Conservation (phyloP, 2,329 filamentous ascomycete genomes). For the Aspergillus arachidicola region DNA sequence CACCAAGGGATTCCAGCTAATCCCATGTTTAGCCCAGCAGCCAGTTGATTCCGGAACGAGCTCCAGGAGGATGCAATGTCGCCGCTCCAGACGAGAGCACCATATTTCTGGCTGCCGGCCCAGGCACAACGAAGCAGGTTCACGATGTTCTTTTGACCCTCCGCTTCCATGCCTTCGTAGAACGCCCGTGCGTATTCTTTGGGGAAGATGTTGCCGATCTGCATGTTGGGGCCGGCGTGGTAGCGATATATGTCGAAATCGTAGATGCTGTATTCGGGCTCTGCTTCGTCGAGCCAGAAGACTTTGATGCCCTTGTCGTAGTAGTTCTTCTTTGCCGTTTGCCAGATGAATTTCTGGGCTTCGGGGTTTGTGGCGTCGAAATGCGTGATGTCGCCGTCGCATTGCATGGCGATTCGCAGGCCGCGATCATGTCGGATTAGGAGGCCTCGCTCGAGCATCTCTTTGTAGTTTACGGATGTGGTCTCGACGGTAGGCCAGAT, state of each 20-base stretch:
- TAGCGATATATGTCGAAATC: conserved; percentile 70
- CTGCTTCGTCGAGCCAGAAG: conserved; percentile 72
- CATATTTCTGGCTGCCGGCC: conserved; percentile 65
- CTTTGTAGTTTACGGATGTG: conserved; percentile 59
- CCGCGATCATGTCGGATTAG: conserved; percentile 65
- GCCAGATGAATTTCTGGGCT: conserved; percentile 62
- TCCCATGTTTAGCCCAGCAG: conserved; percentile 68
- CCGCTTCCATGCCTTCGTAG: conserved; percentile 59
- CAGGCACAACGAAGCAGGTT: conserved; percentile 62
- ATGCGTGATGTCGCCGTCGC: conserved; percentile 61
- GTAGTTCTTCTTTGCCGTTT: conserved; percentile 62
- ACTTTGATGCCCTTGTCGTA: conserved; percentile 62
- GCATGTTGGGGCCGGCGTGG: conserved; percentile 55
- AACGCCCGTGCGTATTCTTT: conserved; percentile 61
- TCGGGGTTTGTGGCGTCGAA: conserved; percentile 66
- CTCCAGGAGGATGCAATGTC: conserved; percentile 68
- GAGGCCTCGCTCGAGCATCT: conserved; percentile 64
- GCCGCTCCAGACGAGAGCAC: conserved; percentile 67
- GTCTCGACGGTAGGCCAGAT: conserved; percentile 70
- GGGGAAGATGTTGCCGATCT: conserved; percentile 64
- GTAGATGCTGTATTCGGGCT: conserved; percentile 63
- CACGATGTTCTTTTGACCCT: conserved; percentile 60
- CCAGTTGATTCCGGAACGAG: conserved; percentile 61
- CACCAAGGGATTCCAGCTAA: conserved; percentile 67
- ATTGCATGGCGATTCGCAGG: conserved; percentile 60